phyloP scores from a whole-genome alignment of 139 green algal species.

The Picochlorum sp. region DNA sequence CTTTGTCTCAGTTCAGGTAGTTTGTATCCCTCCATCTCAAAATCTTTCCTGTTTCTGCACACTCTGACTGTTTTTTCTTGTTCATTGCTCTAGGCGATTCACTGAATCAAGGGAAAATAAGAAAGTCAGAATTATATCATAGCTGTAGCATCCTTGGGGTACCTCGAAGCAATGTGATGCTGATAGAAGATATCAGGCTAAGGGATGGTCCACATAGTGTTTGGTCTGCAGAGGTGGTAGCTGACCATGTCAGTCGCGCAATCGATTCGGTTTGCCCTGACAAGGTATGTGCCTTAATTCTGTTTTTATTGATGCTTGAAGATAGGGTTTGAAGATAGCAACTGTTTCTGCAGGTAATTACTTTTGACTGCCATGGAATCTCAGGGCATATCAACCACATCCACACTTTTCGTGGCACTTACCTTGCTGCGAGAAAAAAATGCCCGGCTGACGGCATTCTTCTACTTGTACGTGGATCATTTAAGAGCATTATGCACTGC shows the following conservation, averaged over 20 bases:
- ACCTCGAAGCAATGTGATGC: neutral
- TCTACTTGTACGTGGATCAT: no score
- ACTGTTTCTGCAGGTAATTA: no score
- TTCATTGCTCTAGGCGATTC: conserved; percentile 16
- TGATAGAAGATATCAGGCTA: conserved; percentile 22
- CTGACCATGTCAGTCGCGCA: conserved; percentile 23
- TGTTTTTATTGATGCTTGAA: no score
- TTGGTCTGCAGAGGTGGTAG: conserved; percentile 8
- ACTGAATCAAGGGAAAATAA: conserved; percentile 6
- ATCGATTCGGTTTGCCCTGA: no score
- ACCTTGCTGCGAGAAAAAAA: neutral
- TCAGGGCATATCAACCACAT: conserved; percentile 41
- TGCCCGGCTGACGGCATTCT: no score
- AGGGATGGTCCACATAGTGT: conserved; percentile 16
- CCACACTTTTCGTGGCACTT: conserved; percentile 2
- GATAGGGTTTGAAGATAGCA: no score
- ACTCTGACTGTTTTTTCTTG: neutral
- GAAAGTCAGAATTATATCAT: conserved; percentile 6
- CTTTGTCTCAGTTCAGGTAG: conserved; percentile 44
- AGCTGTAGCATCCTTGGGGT: conserved; percentile 17
- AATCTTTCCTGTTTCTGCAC: neutral
- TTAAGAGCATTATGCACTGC: no score
- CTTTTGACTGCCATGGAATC: conserved; percentile 38
- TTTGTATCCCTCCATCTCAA: neutral
- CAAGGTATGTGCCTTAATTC: no score